Percentiles rank a stretch among this genome's conserved stretches.
phyloP scores from a whole-genome alignment of 73 alveolate genomes.

The Breviolum minutum region DNA sequence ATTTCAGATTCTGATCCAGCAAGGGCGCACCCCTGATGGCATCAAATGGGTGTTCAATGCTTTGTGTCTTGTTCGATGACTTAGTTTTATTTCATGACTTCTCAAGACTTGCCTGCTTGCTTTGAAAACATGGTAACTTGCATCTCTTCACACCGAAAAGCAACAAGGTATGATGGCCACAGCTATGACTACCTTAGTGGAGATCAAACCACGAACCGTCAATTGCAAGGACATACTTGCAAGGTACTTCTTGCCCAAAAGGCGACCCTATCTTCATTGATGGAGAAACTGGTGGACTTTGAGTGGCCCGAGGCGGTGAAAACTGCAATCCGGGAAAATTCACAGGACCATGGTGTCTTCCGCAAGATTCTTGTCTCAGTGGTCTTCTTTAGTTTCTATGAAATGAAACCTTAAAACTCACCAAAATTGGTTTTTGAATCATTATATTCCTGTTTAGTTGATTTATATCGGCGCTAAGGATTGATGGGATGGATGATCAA shows the following conservation, averaged over 20 bases:
- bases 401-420: too few species aligned
- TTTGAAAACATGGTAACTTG: too few species aligned
- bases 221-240: neutral
- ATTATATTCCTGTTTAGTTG: too few species aligned
- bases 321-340: neutral
- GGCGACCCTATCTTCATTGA: neutral
- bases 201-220: neutral
- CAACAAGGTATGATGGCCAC: neutral
- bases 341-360: neutral
- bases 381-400: too few species aligned
- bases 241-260: neutral
- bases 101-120: neutral
- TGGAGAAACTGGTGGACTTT: neutral
- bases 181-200: neutral
- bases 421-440: too few species aligned
- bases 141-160: neutral
- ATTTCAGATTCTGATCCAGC: slow-evolving; percentile 6
- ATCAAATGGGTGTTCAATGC: neutral
- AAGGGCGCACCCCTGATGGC: neutral
- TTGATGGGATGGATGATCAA: neutral
- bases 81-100: neutral
- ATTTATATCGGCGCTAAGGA: too few species aligned
- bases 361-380: neutral
- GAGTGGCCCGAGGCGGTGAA: neutral
- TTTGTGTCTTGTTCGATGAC: neutral